A percentile compares a stretch with the other conserved stretches of the same genome.
phyloP scores from a whole-genome alignment of 164 flowering plant genomes.

The Cinnamomum micranthum region DNA sequence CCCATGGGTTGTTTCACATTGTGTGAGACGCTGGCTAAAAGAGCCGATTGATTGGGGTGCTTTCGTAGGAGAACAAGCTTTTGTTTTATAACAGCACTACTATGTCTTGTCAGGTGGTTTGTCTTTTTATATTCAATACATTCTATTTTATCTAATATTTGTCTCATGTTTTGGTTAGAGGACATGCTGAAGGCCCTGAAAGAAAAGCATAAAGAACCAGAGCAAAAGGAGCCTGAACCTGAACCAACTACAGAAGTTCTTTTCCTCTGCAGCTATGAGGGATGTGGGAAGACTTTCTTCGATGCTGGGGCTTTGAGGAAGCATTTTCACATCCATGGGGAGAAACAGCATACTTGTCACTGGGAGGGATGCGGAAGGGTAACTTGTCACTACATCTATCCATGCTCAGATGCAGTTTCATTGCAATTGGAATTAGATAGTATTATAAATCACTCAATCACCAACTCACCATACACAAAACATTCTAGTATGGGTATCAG shows the following conservation, averaged over 20 bases:
- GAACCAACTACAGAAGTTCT: slow-evolving; percentile 96
- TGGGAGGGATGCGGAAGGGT: slow-evolving; percentile 93
- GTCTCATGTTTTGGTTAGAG: slow-evolving; percentile 31
- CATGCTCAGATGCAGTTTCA: not conserved
- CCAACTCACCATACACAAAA: not conserved
- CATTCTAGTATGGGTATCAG: not conserved
- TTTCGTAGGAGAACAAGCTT: not conserved
- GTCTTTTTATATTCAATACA: not conserved
- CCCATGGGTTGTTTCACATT: no score
- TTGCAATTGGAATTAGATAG: not conserved
- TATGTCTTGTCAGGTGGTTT: not conserved
- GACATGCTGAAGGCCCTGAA: slow-evolving; percentile 56
- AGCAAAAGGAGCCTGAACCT: slow-evolving; percentile 72
- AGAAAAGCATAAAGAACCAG: slow-evolving; percentile 64
- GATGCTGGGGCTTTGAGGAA: slow-evolving; percentile 94
- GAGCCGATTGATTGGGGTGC: not conserved
- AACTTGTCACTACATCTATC: slow-evolving; percentile 7
- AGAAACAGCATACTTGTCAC: slow-evolving; percentile 85
- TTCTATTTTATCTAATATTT: not conserved
- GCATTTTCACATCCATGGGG: slow-evolving; percentile 98
- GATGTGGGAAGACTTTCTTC: slow-evolving; percentile 95
- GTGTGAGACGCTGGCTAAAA: not conserved
- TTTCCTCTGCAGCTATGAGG: slow-evolving; percentile 94
- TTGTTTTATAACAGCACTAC: not conserved
- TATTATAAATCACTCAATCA: not conserved